Base-by-base conservation (phyloP, 1,284 basidiomycete species). In the Apiotrichum gamsii region DNA sequence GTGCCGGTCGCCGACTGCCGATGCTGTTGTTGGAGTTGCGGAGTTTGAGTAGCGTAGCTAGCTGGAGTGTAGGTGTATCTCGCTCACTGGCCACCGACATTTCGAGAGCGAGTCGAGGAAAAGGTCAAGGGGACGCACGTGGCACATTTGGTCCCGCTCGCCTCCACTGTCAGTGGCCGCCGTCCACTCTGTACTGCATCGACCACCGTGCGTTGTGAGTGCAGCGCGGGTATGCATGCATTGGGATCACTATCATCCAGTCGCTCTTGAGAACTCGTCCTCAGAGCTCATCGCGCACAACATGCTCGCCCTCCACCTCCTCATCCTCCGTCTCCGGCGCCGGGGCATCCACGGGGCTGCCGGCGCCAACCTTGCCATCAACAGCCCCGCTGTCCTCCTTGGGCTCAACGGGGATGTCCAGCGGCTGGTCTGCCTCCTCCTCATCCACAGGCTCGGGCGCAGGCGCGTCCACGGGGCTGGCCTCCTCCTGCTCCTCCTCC, bases 381-480 rank as follows among this genome's bases (percentile, higher is more conserved):
- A 14, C 51, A 9, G 39, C 30, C 23, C 36, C 44, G n/a, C 41
- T 47, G 29, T 43, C 41, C 14, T n/a, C 33, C 2, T 21, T 25
- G 2, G 39, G 37, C 9, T 42, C 41, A n/a, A 39, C 39, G 2
- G 31, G 40, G 14, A 36, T 35, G 1, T 28, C 25, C 8, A 28
- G 25, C 25, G 6, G 25, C 8, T 20, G 23, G 32, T 37, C 41
- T 6, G 16, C 41, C 35, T 43, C 55, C 16, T 30, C 18, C 10
- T 23, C 28, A 25, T 43, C 47, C 10, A 43, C 49, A 9, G 45
- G 51, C 51, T 49, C 45, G 28, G 46, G 43, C 8, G 31, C 38
- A 20, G 36, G 45, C 18, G 52, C 46, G 4, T 85, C 2, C 86
- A 90, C 61, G 79, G 85, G 49, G 64, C 34, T 51, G 62, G 62